A percentile compares a stretch with the other conserved stretches of the same genome.
Conservation (phyloP, 225 moss, liverwort and hornwort genomes). For the Pseudoscleropodium purum region DNA sequence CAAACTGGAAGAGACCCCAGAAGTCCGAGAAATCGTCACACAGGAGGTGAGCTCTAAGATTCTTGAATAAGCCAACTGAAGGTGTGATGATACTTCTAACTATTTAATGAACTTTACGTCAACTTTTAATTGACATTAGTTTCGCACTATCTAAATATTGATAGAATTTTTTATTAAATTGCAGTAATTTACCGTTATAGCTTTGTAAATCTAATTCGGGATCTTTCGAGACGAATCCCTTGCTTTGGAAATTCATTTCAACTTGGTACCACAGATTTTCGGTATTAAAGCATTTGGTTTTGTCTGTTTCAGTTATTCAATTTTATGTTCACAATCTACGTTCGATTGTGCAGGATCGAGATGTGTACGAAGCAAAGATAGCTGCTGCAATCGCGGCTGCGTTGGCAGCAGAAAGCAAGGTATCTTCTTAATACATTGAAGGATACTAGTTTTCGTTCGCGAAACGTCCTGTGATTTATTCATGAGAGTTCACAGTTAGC, state of each 20-base stretch:
- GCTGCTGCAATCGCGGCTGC: slow-evolving; percentile 18
- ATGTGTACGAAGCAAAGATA: slow-evolving; percentile 24
- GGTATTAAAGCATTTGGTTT: not conserved
- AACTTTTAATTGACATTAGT: not conserved
- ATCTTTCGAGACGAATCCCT: not conserved
- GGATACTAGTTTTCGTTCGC: not conserved
- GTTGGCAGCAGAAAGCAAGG: slow-evolving; percentile 42
- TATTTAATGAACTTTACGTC: not conserved
- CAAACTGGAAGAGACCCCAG: slow-evolving; percentile 64
- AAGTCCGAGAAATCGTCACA: slow-evolving; percentile 65
- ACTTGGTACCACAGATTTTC: not conserved
- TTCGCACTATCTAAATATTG: not conserved
- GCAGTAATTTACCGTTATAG: not conserved
- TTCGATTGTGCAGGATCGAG: slow-evolving; percentile 22
- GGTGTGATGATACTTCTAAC: not conserved
- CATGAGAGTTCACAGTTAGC: not conserved
- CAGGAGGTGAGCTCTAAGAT: slow-evolving; percentile 32
- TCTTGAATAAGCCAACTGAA: not conserved
- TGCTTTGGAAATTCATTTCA: not conserved
- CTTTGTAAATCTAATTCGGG: not conserved
- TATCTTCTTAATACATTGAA: not conserved
- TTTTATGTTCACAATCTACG: not conserved
- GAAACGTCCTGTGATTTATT: not conserved
- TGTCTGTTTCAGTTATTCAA: not conserved
- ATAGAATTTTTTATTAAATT: not conserved